phyloP scores from a whole-genome alignment of 1,139 yeast species.

The Kodamaea sp. region DNA sequence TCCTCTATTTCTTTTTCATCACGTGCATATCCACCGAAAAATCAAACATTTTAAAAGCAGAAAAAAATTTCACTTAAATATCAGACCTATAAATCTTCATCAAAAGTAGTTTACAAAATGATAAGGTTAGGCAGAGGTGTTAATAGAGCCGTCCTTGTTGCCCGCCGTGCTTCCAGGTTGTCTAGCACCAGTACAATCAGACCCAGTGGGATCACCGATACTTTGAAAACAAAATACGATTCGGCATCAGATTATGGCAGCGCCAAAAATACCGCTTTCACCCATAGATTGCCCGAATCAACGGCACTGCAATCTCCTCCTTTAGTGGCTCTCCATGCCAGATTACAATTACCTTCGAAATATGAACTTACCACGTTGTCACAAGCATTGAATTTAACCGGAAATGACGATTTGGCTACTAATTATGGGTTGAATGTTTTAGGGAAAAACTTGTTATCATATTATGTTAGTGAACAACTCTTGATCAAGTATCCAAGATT shows the following conservation, averaged over 20 bases:
- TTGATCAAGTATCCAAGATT: constrained; percentile 81
- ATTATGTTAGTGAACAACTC: constrained; percentile 71
- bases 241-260: constrained; percentile 38
- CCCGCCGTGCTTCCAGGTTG: neutral
- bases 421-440: constrained; percentile 77
- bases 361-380: constrained; percentile 70
- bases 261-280: constrained; percentile 40
- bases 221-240: constrained; percentile 30
- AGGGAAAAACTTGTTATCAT: constrained; percentile 75
- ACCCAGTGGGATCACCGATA: constrained; percentile 7
- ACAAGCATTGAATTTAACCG: constrained; percentile 59
- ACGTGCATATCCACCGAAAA: too few species aligned
- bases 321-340: constrained; percentile 73
- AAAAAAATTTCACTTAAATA: constrained; percentile 5
- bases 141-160: neutral
- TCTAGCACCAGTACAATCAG: constrained; percentile 4
- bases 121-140: constrained; percentile 5
- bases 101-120: neutral
- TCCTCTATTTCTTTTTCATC: neutral
- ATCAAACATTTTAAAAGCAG: neutral
- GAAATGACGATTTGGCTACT: constrained; percentile 51
- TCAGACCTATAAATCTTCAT: too few species aligned
- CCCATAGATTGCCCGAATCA: constrained; percentile 48
- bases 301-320: constrained; percentile 62
- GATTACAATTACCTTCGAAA: constrained; percentile 58